Evolutionary conservation across 495 filamentous ascomycete genomes (phyloP).

Genomic region (Neurospora sp.): DNA sequence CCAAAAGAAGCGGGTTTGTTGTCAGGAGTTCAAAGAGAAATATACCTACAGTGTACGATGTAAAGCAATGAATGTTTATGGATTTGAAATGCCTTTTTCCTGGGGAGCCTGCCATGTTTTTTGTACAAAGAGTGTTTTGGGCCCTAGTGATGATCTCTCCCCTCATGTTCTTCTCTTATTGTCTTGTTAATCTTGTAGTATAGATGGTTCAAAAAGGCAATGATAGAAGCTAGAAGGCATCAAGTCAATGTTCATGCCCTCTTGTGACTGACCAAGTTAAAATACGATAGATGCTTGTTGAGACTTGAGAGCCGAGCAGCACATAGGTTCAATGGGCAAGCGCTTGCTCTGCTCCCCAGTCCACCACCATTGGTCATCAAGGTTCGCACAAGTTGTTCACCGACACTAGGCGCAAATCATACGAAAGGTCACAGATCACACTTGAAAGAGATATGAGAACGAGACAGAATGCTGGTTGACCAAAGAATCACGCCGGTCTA

Average conservation of each 20-base stretch:
- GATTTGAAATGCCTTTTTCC: constrained; percentile 1
- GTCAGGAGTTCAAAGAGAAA: not conserved
- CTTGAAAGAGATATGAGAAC: not conserved
- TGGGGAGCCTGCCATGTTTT: constrained; percentile 9
- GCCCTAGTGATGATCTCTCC: constrained; percentile 17
- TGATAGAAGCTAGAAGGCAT: constrained; percentile 10
- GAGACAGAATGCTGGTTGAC: not conserved
- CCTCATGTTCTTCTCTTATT: constrained; percentile 22
- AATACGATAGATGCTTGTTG: not conserved
- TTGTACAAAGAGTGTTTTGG: constrained; percentile 2
- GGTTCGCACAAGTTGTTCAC: not conserved
- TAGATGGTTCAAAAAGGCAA: constrained; percentile 21
- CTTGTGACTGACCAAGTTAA: not conserved
- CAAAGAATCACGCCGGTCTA: not conserved
- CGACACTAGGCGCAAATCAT: not conserved
- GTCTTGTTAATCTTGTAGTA: constrained; percentile 23
- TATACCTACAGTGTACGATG: constrained; percentile 8
- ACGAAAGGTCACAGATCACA: not conserved
- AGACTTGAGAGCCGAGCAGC: not conserved
- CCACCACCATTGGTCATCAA: not conserved
- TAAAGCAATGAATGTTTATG: constrained; percentile 13
- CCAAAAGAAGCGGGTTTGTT: not conserved
- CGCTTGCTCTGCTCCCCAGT: not conserved
- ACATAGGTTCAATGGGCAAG: not conserved
- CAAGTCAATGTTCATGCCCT: not conserved